Percentiles rank a stretch among this genome's conserved stretches.
Conservation (phyloP, 2,329 filamentous ascomycete genomes). For the Colletotrichum destructivum region DNA sequence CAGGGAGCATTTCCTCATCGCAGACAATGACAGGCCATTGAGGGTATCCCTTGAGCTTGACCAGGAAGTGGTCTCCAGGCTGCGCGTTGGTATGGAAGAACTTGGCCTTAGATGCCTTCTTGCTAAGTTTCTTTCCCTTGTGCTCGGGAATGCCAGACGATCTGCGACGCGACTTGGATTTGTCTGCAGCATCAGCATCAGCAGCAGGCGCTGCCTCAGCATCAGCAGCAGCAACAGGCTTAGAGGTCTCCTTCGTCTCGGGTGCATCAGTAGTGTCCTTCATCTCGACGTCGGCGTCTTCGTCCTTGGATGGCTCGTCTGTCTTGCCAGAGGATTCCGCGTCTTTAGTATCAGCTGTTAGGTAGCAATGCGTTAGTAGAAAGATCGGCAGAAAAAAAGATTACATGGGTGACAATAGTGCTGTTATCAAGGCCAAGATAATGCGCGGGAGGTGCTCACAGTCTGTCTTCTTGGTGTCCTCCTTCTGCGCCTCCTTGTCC, state of each 20-base stretch:
- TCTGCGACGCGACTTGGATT: slow-evolving; percentile 76
- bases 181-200: slow-evolving; percentile 52
- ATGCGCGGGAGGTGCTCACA: slow-evolving; percentile 50
- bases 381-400: background rate
- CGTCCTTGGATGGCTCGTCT: slow-evolving; percentile 50
- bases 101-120: slow-evolving; percentile 84
- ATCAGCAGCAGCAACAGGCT: slow-evolving; percentile 47
- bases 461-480: slow-evolving; percentile 48
- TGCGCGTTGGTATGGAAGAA: slow-evolving; percentile 83
- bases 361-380: slow-evolving; percentile 7
- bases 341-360: slow-evolving; percentile 47
- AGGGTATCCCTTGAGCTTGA: slow-evolving; percentile 94
- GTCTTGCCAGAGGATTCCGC: slow-evolving; percentile 50
- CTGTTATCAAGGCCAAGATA: slow-evolving; percentile 10
- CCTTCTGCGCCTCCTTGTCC: slow-evolving; percentile 42
- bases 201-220: slow-evolving; percentile 43
- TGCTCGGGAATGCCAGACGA: slow-evolving; percentile 76
- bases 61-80: slow-evolving; percentile 92
- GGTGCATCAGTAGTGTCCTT: slow-evolving; percentile 77
- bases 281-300: slow-evolving; percentile 72
- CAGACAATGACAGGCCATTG: slow-evolving; percentile 96
- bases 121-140: slow-evolving; percentile 86
- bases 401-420: slow-evolving; percentile 39
- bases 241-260: slow-evolving; percentile 51
- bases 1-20: slow-evolving; percentile 93